Base-by-base conservation (phyloP, 208 protist species). In the Leishmania gerbilli region DNA sequence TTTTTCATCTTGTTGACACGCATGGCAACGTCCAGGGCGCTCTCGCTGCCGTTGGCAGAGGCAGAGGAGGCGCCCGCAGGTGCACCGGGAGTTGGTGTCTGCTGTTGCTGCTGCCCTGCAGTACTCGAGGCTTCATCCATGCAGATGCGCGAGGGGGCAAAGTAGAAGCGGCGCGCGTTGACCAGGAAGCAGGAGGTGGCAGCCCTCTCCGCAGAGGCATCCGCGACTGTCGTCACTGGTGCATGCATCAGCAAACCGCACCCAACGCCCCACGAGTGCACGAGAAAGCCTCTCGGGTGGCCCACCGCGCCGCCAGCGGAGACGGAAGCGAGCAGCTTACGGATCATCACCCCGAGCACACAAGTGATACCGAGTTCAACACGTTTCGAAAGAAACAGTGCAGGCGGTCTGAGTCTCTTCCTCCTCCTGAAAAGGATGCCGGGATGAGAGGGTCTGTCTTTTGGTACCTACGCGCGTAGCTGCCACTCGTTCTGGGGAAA, bases 21-120 rank as follows among this genome's bases (percentile, higher is more conserved):
- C 86, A 96, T 95, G 40, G 95, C 95, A n/a, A 98, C 89, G 79
- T 97, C 95, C 11, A 98, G 84, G 0, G 93, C 95, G 51, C 81
- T 92, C 49, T 85, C 91, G n/a, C 60, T 84, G 55, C 40, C 79
- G 60, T 69, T 76, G 45, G 75, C 83, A 76, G 72, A 34, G 9
- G 72, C 49, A 53, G 55, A 45, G 55, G 71, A 76, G n/a, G 60
- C 62, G 2, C 49, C 80, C 24, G 78, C 77, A 3, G 77, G 71
- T 15, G 24, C 65, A 62, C 71, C 55, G 40, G 71, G 13, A 34
- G 68, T 51, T 6, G 80, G 24, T 79, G 62, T 51, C n/a, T 74
- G 60, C 55, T 68, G 53, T n/a, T 55, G n/a, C 72, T 71, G 31
- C 71, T 56, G 67, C 76, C 64, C 76, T 31, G 42, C 62, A 55